These are phyloP conservation scores for Metschnikowia drakensbergensis DNA, from an alignment of 805 yeast species.

Conservation along the genomic window DNA sequence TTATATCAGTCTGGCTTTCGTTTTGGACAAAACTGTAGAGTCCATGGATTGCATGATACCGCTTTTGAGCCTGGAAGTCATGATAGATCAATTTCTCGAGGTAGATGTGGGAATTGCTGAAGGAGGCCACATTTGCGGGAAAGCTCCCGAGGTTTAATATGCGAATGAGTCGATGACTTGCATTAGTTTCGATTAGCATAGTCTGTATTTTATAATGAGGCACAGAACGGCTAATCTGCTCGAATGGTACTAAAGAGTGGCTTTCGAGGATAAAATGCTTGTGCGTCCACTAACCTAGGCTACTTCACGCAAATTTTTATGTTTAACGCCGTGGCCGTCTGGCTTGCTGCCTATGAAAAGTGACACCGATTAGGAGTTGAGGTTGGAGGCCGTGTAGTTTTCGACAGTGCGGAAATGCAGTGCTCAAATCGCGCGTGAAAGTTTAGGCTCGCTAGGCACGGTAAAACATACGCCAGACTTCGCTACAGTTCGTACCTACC, in stretches of 20 bases:
- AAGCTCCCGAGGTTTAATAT: conserved; percentile 36
- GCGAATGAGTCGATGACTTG: conserved; percentile 24
- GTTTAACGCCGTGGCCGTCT: neutral
- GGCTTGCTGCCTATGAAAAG: neutral
- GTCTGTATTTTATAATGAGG: neutral
- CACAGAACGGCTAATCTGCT: neutral
- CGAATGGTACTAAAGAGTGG: neutral
- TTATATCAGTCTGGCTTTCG: neutral
- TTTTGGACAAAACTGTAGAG: neutral
- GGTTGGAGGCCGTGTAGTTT: neutral
- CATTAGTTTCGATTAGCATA: conserved; percentile 26
- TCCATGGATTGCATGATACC: conserved; percentile 1
- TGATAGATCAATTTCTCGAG: conserved; percentile 33
- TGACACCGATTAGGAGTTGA: neutral
- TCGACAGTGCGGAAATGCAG: conserved; percentile 4
- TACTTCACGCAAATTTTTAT: neutral
- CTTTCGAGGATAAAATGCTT: neutral
- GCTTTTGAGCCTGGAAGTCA: conserved; percentile 35
- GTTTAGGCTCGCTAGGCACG: neutral
- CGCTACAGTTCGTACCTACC: too few species aligned
- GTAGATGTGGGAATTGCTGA: conserved; percentile 31
- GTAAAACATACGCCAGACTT: neutral
- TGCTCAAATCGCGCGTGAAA: conserved; percentile 3
- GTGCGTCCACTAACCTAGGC: neutral
- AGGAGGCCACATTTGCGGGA: conserved; percentile 32